phyloP scores from a whole-genome alignment of 1,139 yeast genomes.

The Kazachstania sp. region DNA sequence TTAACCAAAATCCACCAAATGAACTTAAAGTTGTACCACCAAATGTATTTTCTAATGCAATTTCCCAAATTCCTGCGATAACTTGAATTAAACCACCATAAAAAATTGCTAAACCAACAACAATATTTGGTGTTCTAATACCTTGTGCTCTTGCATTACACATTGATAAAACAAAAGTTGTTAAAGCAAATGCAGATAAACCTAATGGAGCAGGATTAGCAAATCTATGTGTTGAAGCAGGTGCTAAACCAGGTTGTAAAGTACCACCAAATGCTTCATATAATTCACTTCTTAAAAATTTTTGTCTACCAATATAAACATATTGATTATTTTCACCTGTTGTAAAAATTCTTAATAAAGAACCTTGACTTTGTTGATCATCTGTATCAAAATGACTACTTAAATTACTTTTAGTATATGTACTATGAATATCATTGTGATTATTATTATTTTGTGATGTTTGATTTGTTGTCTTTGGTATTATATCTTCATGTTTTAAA shows the following conservation, averaged over 20 bases:
- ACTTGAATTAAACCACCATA: constrained; percentile 63
- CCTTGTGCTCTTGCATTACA: constrained; percentile 57
- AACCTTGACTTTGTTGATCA: neutral
- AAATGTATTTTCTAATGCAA: constrained; percentile 72
- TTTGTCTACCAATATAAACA: constrained; percentile 53
- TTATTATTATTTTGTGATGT: neutral
- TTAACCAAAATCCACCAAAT: constrained; percentile 85
- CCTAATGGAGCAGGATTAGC: constrained; percentile 91
- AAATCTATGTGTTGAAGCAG: constrained; percentile 56
- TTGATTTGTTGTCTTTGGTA: neutral
- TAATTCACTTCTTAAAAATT: constrained; percentile 44
- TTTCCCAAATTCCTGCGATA: constrained; percentile 68
- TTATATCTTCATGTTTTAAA: neutral
- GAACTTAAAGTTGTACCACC: constrained; percentile 83
- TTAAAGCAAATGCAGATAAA: constrained; percentile 71
- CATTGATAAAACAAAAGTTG: constrained; percentile 73
- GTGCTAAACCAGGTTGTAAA: constrained; percentile 42
- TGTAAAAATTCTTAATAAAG: constrained; percentile 18
- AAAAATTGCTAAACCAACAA: constrained; percentile 55
- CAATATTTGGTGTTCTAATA: constrained; percentile 40
- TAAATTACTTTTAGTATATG: neutral
- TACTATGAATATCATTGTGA: neutral
- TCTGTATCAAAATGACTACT: no score
- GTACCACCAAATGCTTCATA: constrained; percentile 52
- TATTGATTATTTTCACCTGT: constrained; percentile 40